Evolutionary conservation across 192 early-diverging fungal species (phyloP).

Genomic region (Rhizophagus clarus): DNA sequence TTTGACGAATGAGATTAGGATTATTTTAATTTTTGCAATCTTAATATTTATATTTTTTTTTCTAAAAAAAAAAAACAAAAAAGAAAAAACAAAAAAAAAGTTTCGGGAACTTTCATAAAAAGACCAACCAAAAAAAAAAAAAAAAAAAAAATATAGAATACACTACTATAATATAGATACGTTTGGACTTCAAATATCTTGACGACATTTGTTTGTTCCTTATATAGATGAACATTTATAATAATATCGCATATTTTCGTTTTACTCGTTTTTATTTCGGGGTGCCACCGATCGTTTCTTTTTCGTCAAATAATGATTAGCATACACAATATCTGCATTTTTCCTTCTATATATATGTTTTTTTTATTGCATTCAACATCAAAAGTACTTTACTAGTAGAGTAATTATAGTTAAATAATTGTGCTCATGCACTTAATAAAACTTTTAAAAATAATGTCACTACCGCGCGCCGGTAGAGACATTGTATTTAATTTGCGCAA

Average conservation of each 20-base stretch:
- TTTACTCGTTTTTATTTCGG: background rate
- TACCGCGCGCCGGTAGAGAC: no score
- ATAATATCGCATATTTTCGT: background rate
- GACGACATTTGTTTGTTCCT: background rate
- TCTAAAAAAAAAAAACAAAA: background rate
- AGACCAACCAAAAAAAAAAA: background rate
- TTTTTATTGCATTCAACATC: constrained; percentile 3
- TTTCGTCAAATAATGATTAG: background rate
- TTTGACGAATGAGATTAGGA: background rate
- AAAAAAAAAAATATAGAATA: background rate
- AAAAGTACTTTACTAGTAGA: constrained; percentile 17
- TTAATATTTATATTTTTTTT: background rate
- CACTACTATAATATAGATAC: background rate
- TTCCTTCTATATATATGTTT: background rate
- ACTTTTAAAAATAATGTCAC: background rate
- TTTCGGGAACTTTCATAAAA: background rate
- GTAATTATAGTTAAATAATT: constrained; percentile 8
- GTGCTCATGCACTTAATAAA: background rate
- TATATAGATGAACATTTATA: background rate
- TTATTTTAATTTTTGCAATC: background rate
- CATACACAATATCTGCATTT: background rate
- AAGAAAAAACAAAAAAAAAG: no score
- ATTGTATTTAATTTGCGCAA: constrained; percentile 1
- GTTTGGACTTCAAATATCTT: background rate
- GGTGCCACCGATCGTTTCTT: background rate